phyloP scores from a whole-genome alignment of 495 filamentous ascomycete genomes.

The Daldinia concentrica region DNA sequence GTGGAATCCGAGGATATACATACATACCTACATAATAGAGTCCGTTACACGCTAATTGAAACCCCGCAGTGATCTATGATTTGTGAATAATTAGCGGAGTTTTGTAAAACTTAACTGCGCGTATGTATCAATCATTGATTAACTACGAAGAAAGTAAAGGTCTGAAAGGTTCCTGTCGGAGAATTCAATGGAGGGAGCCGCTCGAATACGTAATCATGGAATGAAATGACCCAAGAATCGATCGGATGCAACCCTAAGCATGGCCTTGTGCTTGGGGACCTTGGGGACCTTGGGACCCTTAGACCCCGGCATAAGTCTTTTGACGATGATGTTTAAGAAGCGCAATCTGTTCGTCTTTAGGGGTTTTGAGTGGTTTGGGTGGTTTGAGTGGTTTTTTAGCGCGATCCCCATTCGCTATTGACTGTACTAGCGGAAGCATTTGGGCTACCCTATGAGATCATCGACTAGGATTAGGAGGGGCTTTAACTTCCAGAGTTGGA shows the following conservation, averaged over 20 bases:
- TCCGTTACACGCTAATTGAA: neutral
- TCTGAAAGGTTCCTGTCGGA: neutral
- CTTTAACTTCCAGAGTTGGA: conserved; percentile 37
- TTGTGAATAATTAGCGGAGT: neutral
- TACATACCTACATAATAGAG: neutral
- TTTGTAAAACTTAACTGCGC: neutral
- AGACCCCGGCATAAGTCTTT: conserved; percentile 7
- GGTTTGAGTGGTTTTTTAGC: conserved; percentile 34
- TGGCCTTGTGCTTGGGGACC: conserved; percentile 4
- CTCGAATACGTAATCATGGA: conserved; percentile 33
- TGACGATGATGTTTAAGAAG: conserved; percentile 23
- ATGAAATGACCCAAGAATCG: conserved; percentile 34
- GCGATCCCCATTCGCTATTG: conserved; percentile 15
- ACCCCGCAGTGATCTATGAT: neutral
- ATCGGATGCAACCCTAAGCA: conserved; percentile 31
- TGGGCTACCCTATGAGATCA: conserved; percentile 37
- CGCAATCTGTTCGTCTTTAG: conserved; percentile 5
- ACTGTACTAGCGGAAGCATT: conserved; percentile 17
- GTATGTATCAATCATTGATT: neutral
- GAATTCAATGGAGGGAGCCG: neutral
- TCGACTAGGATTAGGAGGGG: conserved; percentile 50
- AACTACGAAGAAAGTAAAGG: neutral
- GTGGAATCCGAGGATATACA: neutral
- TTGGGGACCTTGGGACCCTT: conserved; percentile 20
- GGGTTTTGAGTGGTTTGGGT: conserved; percentile 27